A percentile compares a stretch with the other conserved stretches of the same genome.
phyloP scores from a whole-genome alignment of 2,329 filamentous ascomycete species.

The Monosporascus sp. region DNA sequence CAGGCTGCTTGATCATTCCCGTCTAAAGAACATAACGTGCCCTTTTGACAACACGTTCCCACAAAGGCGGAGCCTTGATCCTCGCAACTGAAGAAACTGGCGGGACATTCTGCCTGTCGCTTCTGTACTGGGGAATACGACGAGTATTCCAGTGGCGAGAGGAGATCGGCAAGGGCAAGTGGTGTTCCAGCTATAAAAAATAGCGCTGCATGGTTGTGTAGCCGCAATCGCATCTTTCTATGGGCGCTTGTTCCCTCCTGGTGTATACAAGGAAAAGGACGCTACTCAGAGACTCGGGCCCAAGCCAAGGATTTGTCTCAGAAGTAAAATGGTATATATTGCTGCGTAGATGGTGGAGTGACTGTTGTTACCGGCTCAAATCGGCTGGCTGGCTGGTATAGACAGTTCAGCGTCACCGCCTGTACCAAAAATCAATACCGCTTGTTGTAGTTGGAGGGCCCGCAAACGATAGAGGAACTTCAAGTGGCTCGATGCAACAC shows the following conservation, averaged over 20 bases:
- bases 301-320: no score
- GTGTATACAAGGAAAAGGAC: neutral
- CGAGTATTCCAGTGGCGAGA: slow-evolving; percentile 19
- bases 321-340: no score
- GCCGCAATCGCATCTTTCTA: neutral
- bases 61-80: slow-evolving; percentile 40
- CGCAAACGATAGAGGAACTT: no score
- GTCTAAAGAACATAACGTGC: slow-evolving; percentile 46
- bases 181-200: neutral
- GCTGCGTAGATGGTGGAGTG: no score
- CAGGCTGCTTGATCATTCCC: slow-evolving; percentile 44
- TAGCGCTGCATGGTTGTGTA: neutral
- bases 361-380: no score
- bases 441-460: no score
- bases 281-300: no score
- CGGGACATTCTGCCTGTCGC: slow-evolving; percentile 35
- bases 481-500: no score
- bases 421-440: no score
- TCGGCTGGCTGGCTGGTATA: no score
- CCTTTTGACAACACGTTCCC: slow-evolving; percentile 46
- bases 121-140: slow-evolving; percentile 18
- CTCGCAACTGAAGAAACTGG: slow-evolving; percentile 46
- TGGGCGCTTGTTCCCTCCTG: neutral
- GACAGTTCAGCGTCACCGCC: no score
- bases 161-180: slow-evolving; percentile 11